Base-by-base conservation (phyloP, 805 yeast species). In the Lipomyces lipofer region DNA sequence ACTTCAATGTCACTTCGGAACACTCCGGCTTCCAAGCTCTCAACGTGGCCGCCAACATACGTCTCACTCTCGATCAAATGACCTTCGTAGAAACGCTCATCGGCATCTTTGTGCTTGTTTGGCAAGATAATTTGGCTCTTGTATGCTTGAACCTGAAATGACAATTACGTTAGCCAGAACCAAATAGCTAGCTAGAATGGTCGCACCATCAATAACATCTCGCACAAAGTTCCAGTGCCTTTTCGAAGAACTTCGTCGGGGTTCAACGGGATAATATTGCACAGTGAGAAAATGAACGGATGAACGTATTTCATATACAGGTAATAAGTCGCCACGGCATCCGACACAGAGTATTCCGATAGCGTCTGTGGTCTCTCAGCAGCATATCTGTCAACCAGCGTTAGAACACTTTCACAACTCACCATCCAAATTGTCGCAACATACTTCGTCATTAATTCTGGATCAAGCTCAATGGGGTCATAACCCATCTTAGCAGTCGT, bases 191-290 rank as follows among this genome's bases (percentile, higher is more conserved):
- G 22, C 3, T 13, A 30, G 4, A 43, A 24, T 8, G 9, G n/a
- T 12, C 54, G n/a, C 33, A 60, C 99, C 95, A 88, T 89, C 51
- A 94, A 73, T 58, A 94, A 75, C 99, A 94, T 94, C 70, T 94
- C 99, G 78, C 99, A 94, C 51, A 94, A 76, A 6, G 99, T 94
- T 67, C 99, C 99, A 0, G 99, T 94, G 66, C 99, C 99, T 68
- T 94, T 94, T 66, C 99, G 76, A 52, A 94, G 75, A 21, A 88
- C 92, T 69, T 95, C 99, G 71, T 94, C 99, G 0, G 99, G 99
- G 64, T 91, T 89, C 63, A 94, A 74, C 0, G 99, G 99, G 71
- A 94, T 82, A 68, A 94, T 95, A 10, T 95, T 90, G 71, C 98
- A 91, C 54, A 94, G 81, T 1, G 99, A 94, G 67, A 94, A 90